Evolutionary conservation across 2,329 filamentous ascomycete species (phyloP).

Genomic region (Cercospora janseana): DNA sequence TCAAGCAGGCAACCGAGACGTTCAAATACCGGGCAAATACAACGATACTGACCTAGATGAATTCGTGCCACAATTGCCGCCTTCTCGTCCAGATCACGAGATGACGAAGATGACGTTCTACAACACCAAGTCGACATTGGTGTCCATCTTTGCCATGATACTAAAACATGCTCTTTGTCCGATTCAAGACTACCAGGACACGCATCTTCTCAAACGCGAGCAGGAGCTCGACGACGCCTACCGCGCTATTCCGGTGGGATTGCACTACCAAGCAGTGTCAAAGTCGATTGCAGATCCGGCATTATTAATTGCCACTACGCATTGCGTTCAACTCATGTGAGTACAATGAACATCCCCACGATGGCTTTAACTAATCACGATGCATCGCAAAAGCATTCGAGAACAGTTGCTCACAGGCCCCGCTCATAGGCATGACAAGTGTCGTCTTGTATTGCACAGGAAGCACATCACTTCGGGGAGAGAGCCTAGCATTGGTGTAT

Average conservation of each 20-base stretch:
- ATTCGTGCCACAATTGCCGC: slow-evolving; percentile 36
- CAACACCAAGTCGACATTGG: slow-evolving; percentile 35
- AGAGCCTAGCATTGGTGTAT: slow-evolving; percentile 20
- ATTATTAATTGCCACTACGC: slow-evolving; percentile 52
- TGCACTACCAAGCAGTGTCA: slow-evolving; percentile 34
- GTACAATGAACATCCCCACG: too few species aligned
- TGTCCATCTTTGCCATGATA: slow-evolving; percentile 37
- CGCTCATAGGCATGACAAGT: slow-evolving; percentile 29
- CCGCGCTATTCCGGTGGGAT: slow-evolving; percentile 31
- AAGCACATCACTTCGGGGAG: slow-evolving; percentile 15
- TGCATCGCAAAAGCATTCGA: too few species aligned
- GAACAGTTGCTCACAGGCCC: too few species aligned
- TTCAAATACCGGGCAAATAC: slow-evolving; percentile 43
- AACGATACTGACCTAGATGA: slow-evolving; percentile 44
- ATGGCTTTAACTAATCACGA: too few species aligned
- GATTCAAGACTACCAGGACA: slow-evolving; percentile 7
- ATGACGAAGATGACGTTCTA: slow-evolving; percentile 34
- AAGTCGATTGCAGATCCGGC: slow-evolving; percentile 48
- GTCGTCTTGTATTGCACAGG: slow-evolving; percentile 20
- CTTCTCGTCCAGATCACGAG: slow-evolving; percentile 27
- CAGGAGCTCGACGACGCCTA: slow-evolving; percentile 35
- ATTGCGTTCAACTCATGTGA: slow-evolving; percentile 18
- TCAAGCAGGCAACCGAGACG: slow-evolving; percentile 43
- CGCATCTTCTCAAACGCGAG: slow-evolving; percentile 33
- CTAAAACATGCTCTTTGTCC: slow-evolving; percentile 35